These are phyloP conservation scores for Stropharia rugosoannulata DNA, from an alignment of 768 basidiomycete genomes.

Conservation along the genomic window DNA sequence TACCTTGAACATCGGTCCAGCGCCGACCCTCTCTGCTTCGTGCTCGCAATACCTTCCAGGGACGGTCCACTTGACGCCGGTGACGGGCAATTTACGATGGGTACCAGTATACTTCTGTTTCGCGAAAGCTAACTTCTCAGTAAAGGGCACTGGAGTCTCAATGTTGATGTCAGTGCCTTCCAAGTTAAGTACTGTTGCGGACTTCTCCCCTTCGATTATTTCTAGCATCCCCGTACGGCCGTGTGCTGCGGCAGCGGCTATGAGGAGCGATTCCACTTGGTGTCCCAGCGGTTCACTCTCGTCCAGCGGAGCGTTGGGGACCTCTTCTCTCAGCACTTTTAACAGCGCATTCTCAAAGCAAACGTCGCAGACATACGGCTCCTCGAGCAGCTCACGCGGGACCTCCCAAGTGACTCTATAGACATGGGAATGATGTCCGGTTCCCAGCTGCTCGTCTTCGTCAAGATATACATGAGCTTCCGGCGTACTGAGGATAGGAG, in stretches of 20 bases:
- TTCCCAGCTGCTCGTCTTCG: background rate
- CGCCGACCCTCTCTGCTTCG: constrained; percentile 4
- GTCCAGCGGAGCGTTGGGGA: background rate
- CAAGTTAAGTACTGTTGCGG: no score
- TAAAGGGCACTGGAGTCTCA: no score
- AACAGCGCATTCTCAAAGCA: background rate
- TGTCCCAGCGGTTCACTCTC: background rate
- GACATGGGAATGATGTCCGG: background rate
- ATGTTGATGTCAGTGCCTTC: no score
- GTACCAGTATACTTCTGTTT: constrained; percentile 19
- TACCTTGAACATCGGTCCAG: constrained; percentile 37
- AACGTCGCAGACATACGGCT: background rate
- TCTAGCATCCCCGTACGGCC: background rate
- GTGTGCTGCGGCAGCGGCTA: background rate
- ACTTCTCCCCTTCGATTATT: no score
- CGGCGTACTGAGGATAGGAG: background rate
- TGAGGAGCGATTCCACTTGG: background rate
- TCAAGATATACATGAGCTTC: background rate
- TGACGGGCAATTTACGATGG: constrained; percentile 30
- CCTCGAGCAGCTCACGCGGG: background rate
- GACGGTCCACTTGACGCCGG: constrained; percentile 10
- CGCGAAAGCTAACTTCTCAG: constrained; percentile 5
- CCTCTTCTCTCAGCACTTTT: background rate
- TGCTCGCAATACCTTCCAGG: constrained; percentile 31
- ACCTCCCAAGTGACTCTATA: background rate